These are phyloP conservation scores for Starmerella powellii DNA, from an alignment of 805 yeast genomes.

Conservation along the genomic window DNA sequence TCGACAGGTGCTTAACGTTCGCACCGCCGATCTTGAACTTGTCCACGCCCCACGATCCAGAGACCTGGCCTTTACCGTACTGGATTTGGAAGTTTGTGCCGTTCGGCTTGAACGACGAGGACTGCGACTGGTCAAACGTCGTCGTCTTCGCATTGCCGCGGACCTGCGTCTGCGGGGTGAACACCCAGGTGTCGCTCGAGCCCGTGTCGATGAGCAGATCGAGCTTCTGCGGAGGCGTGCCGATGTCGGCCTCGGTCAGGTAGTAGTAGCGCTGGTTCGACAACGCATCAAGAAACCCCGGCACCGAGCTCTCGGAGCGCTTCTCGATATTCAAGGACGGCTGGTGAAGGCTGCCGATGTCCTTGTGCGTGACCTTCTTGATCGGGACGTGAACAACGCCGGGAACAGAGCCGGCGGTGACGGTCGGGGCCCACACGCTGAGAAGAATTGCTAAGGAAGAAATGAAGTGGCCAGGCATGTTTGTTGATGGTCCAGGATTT, in stretches of 20 bases:
- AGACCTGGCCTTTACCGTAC: constrained; percentile 41
- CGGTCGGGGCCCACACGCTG: constrained; percentile 6
- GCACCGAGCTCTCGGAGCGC: neutral
- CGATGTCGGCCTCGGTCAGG: constrained; percentile 34
- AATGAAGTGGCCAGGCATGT: neutral
- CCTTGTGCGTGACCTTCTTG: constrained; percentile 9
- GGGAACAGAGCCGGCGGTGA: constrained; percentile 3
- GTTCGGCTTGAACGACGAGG: constrained; percentile 25
- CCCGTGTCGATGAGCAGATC: constrained; percentile 62
- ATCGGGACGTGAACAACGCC: constrained; percentile 15
- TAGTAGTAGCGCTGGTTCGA: constrained; percentile 29
- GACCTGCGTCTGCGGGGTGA: constrained; percentile 28
- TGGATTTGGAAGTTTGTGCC: constrained; percentile 26
- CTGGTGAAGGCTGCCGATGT: constrained; percentile 14
- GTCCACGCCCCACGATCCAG: constrained; percentile 56
- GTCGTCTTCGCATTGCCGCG: constrained; percentile 16
- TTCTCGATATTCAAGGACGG: constrained; percentile 6
- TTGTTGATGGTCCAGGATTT: too few species aligned
- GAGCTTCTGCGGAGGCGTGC: constrained; percentile 47
- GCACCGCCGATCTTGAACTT: constrained; percentile 43
- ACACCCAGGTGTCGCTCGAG: constrained; percentile 61
- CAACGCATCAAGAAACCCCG: constrained; percentile 19
- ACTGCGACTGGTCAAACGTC: constrained; percentile 24
- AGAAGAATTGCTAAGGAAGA: constrained; percentile 7
- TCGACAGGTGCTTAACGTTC: constrained; percentile 42